Percentiles rank a stretch among this genome's conserved stretches.
phyloP scores from a whole-genome alignment of 768 basidiomycete genomes.

The Flagelloscypha sp. region DNA sequence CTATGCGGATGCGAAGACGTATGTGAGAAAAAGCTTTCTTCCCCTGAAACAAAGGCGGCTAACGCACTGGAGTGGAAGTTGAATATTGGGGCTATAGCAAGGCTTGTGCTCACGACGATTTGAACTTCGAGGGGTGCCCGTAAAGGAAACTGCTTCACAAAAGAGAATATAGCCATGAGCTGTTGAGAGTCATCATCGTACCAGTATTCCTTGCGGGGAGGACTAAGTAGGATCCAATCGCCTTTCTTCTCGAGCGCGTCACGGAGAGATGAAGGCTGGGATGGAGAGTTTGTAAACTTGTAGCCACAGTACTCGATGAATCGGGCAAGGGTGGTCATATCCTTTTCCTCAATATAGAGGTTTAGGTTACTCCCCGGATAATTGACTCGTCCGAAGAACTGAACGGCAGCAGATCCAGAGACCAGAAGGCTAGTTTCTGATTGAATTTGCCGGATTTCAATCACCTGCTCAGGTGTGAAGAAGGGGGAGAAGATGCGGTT shows the following conservation, averaged over 20 bases:
- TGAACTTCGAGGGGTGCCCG: constrained; percentile 21
- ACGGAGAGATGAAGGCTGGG: too few relatives aligned
- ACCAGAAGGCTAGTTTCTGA: constrained; percentile 27
- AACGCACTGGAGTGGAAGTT: constrained; percentile 29
- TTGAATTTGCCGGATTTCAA: constrained; percentile 30
- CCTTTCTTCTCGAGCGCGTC: constrained; percentile 13
- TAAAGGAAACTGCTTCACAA: constrained; percentile 4
- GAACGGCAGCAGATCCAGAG: constrained; percentile 31
- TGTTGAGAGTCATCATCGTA: too few relatives aligned
- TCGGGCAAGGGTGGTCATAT: constrained; percentile 16
- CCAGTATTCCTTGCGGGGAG: too few relatives aligned
- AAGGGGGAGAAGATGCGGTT: neutral
- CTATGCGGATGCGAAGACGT: constrained; percentile 9
- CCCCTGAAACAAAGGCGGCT: neutral
- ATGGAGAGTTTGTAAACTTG: too few relatives aligned
- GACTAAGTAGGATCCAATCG: constrained; percentile 11
- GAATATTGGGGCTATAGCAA: constrained; percentile 20
- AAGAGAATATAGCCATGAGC: neutral
- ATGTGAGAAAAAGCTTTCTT: too few relatives aligned
- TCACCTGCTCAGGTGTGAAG: too few relatives aligned
- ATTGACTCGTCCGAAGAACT: constrained; percentile 28
- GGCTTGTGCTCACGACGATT: constrained; percentile 18
- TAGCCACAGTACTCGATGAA: constrained; percentile 24
- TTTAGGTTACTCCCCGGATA: constrained; percentile 31
- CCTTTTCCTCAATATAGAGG: constrained; percentile 23